Evolutionary conservation across 1,284 basidiomycete genomes (phyloP), one percentile per base, ranked within the genome.

Genomic region (Exsudoporus floridanus): DNA sequence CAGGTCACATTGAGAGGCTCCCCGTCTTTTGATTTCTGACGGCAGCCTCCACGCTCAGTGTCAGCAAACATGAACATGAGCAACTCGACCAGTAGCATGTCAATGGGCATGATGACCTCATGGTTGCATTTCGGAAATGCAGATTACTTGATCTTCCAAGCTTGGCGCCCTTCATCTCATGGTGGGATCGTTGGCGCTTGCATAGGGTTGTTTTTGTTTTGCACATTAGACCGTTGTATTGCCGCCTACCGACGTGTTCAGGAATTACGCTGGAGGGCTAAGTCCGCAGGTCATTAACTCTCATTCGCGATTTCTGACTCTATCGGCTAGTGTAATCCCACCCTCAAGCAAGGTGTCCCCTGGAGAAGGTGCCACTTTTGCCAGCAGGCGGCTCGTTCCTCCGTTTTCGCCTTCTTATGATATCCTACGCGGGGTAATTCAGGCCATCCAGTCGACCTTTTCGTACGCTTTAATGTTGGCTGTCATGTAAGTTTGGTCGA

Each of bases 111-210:
- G 86, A 74, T 86, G 86, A 74, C 71, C 3, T 81, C 84, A 1
- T 88, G 77, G 66, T 70, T 91, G 21, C 88, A 90, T 63, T 85
- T 89, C 58, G 75, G 76, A 14, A 70, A 73, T 6, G 79, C 80
- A 5, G 87, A 90, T 58, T 71, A 74, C 42, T 75, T 94, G 5
- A 78, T 83, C 70, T 92, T 93, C 74, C 64, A 80, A 56, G 72
- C 77, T 1, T 90, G 88, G 84, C 72, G 71, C 3, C 91, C 92
- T 0, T 75, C 74, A 0, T 83, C 85, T 1, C 60, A 74, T 12
- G 89, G 87, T 28, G 83, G 86, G 0, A 79, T 90, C 27, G 81
- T 80, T 16, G 90, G 88, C 3, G 88, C 89, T 40, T 88, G 84
- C 65, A 76, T 93, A 52, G 85, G 78, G 0, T 74, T 94, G 21